phyloP scores from a whole-genome alignment of 176 grass and related monocot genomes.

The sorghum (Sorghum bicolor) region Sorghum_bicolor_NCBIv3 NC_012879.2:61228001-61228500 shows the following conservation, averaged over 20 bases:
- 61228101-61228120: slow-evolving; percentile 95
- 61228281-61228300: slow-evolving; percentile 28
- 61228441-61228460: neutral
- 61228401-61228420: slow-evolving; percentile 87
- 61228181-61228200: slow-evolving; percentile 61
- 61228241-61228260: neutral
- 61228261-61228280: neutral
- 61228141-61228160: slow-evolving; percentile 82
- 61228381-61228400: slow-evolving; percentile 94
- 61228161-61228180: slow-evolving; percentile 87
- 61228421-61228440: slow-evolving; percentile 86
- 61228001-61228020: slow-evolving; percentile 68
- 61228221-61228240: neutral
- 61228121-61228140: slow-evolving; percentile 93
- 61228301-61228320: slow-evolving; percentile 85
- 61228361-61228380: slow-evolving; percentile 96
- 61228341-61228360: slow-evolving; percentile 98
- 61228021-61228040: slow-evolving; percentile 84
- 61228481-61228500: neutral
- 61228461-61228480: slow-evolving; percentile 22
- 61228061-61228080: slow-evolving; percentile 90
- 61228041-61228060: slow-evolving; percentile 94
- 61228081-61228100: slow-evolving; percentile 89
- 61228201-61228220: neutral
- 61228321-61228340: slow-evolving; percentile 99